Evolutionary conservation across 768 basidiomycete genomes (phyloP), one percentile per base, ranked within the genome.

Genomic region (Hypholoma fasciculare): DNA sequence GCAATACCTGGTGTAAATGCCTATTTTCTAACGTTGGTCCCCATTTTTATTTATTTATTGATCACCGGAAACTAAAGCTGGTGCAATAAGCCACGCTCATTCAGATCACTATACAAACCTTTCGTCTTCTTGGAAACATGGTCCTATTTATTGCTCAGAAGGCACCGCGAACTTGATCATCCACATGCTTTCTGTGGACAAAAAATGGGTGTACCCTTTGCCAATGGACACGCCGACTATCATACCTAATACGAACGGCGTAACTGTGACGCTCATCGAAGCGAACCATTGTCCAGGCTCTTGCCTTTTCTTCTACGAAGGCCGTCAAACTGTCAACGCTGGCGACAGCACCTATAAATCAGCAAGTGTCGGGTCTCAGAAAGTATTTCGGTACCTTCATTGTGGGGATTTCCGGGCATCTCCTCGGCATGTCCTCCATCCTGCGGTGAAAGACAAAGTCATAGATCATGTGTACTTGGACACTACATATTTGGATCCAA

Each of bases 211-310:
- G 0, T 82, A 90, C 65, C 86, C 94, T 5, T 78, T 98, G 3
- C 91, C 94, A 1, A 84, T 94, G 82, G 84, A 97, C 70, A 76
- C 76, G 0, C 82, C 93, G 0, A 88, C 85, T 0, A 69, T 84
- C 36, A 80, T 97, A 55, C 93, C 96, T 0, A 74, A 91, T 63
- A 93, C 94, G 0, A 85, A 86, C 26, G 95, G 95, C 2, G 92
- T 98, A 37, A 78, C 75, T 38, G 96, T 98, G 4, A 98, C 94
- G 1, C 83, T 96, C 40, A 94, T 99, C n/a, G 93, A 97, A 66
- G 97, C 96, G 9, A 98, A 99, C 70, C 97, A 98, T 68, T 98
- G 96, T 71, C 97, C 97, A 5, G 97, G 97, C 4, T 97, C 95
- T 2, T 93, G 88, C 58, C 77, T 99, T 23, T 98, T 98, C 73